These are phyloP conservation scores for Conticribra guillardii DNA, from an alignment of 108 stramenopile species.

Conservation along the genomic window DNA sequence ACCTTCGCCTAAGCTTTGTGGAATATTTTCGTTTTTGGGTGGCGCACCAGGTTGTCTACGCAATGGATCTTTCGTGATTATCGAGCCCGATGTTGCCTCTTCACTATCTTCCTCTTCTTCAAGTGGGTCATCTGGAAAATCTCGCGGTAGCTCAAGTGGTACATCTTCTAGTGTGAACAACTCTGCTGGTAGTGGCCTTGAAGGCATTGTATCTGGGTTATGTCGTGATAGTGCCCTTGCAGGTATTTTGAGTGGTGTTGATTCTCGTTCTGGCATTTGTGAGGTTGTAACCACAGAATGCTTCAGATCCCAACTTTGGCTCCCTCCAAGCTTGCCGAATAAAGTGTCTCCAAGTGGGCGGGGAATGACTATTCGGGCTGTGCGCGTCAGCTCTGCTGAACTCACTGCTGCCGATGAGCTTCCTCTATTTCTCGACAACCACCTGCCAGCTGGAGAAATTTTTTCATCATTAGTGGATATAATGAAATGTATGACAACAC, in stretches of 20 bases:
- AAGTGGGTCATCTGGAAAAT: conserved; percentile 15
- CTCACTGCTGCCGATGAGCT: conserved; percentile 68
- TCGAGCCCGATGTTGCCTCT: conserved; percentile 69
- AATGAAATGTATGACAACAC: conserved; percentile 14
- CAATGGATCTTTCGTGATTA: conserved; percentile 63
- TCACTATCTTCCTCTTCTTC: conserved; percentile 55
- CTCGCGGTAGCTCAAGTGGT: conserved; percentile 11
- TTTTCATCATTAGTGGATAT: conserved; percentile 11
- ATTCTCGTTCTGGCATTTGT: conserved; percentile 70
- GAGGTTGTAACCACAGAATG: conserved; percentile 68
- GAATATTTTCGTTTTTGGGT: conserved; percentile 72
- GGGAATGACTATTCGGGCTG: conserved; percentile 64
- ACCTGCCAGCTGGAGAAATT: conserved; percentile 21
- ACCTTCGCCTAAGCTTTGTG: conserved; percentile 23
- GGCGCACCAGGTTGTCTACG: conserved; percentile 49
- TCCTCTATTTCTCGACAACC: conserved; percentile 49
- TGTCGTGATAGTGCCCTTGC: conserved; percentile 61
- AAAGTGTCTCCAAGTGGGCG: background rate
- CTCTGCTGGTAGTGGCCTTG: conserved; percentile 74
- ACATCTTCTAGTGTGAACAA: conserved; percentile 48
- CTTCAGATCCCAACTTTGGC: conserved; percentile 1
- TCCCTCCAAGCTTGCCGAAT: conserved; percentile 1
- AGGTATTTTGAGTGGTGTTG: conserved; percentile 78
- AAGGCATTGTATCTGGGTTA: conserved; percentile 76
- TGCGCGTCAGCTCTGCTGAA: conserved; percentile 67